Base-by-base conservation (phyloP, 441 rosid species). In the Pelargonium citronellum region DNA sequence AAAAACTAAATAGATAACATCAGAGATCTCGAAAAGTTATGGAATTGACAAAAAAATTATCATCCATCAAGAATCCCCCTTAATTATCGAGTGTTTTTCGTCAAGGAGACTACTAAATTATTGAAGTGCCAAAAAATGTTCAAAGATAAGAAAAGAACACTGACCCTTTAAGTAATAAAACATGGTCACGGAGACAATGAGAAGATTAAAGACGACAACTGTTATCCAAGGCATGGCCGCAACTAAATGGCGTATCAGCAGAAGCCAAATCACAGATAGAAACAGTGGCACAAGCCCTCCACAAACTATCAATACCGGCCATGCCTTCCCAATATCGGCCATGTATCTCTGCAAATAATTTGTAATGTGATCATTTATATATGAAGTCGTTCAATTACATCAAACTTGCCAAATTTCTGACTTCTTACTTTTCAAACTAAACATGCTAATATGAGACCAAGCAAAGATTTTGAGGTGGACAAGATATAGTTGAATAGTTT, bases 151-250 rank as follows among this genome's bases (percentile, higher is more conserved):
- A 57, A 16, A 17, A 24, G 67, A 12, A 13, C 27, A 43, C 82
- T 64, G 73, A 90, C 97, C 99, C 90, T 95, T 95, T 20, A 90
- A 80, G 83, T 90, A 91, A 78, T 80, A 91, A 79, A 90, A 85
- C 82, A 95, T 77, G 13, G 99, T 91, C 55, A 95, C 97, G 0
- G 91, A 82, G 70, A 91, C 74, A 53, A 95, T 81, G 68, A 95
- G 96, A 70, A 95, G 46, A 77, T 95, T 92, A 78, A 91, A 90
- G 69, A 95, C 74, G 67, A 83, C 85, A 69, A 95, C 92, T 3
- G 99, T 95, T 71, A 95, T 87, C 99, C 99, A 95, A 6, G 99
- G 99, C 96, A 95, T 95, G 68, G 96, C 97, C 47, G 87, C 83
- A 67, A 95, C 99, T 81, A 95, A 91, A 79, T 91, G 91, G 12